A percentile compares a stretch with the other conserved stretches of the same genome.
These are phyloP conservation scores for Quercus agrifolia DNA, from an alignment of 306 rosid species.

Conservation along the genomic window DNA sequence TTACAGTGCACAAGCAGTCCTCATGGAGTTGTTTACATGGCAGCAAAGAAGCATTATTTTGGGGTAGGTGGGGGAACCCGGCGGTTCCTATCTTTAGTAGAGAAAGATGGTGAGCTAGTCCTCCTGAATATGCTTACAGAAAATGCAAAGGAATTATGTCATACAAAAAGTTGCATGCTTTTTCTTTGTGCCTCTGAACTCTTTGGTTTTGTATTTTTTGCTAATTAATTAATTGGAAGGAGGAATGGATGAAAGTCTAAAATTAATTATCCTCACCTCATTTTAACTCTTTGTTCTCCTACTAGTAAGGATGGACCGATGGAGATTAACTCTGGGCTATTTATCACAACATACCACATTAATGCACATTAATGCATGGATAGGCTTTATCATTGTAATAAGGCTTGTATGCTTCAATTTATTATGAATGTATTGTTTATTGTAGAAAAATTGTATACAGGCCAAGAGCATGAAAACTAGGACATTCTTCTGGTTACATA, in stretches of 20 bases:
- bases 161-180: neutral
- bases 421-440: neutral
- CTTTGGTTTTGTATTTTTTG: too few relatives aligned
- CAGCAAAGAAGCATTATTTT: conserved; percentile 94
- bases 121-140: neutral
- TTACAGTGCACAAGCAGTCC: conserved; percentile 56
- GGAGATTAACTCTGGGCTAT: too few relatives aligned
- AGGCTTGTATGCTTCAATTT: conserved; percentile 2
- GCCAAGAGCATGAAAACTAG: neutral
- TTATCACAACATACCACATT: neutral
- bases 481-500: neutral
- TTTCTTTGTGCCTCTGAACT: too few relatives aligned
- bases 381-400: neutral
- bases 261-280: too few relatives aligned
- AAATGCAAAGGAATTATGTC: neutral
- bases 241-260: too few relatives aligned
- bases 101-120: conserved; percentile 68
- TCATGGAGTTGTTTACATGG: conserved; percentile 69
- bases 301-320: too few relatives aligned
- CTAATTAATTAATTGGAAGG: too few relatives aligned
- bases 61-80: conserved; percentile 95
- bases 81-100: conserved; percentile 66
- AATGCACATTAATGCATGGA: neutral
- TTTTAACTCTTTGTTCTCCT: too few relatives aligned
- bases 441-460: neutral